Evolutionary conservation across 2,329 filamentous ascomycete genomes (phyloP).

Genomic region (Ophiostoma angusticollis): DNA sequence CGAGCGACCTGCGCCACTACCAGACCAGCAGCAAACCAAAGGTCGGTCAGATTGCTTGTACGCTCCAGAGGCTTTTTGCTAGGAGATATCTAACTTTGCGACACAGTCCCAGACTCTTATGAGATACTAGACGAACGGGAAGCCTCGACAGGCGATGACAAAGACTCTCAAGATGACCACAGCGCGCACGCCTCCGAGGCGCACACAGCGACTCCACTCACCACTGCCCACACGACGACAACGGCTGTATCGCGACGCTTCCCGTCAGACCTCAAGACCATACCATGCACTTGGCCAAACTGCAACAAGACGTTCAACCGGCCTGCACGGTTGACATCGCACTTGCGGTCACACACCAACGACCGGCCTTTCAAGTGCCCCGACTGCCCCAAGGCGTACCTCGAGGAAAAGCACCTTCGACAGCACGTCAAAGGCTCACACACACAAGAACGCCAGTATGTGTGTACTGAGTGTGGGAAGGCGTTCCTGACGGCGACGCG

Average conservation of each 20-base stretch:
- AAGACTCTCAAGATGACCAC: conserved; percentile 2
- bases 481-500: conserved; percentile 70
- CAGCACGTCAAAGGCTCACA: conserved; percentile 79
- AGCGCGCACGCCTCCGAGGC: conserved; percentile 1
- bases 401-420: conserved; percentile 73
- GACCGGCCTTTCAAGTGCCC: conserved; percentile 67
- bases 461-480: conserved; percentile 68
- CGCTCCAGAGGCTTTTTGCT: no score
- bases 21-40: background rate
- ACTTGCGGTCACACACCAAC: conserved; percentile 74
- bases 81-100: no score
- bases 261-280: conserved; percentile 63
- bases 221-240: conserved; percentile 8
- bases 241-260: conserved; percentile 26
- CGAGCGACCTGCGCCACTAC: background rate
- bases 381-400: conserved; percentile 70
- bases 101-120: no score
- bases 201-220: conserved; percentile 9
- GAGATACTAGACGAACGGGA: background rate
- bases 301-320: conserved; percentile 82
- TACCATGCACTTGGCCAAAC: conserved; percentile 58
- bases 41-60: background rate
- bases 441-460: conserved; percentile 53
- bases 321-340: conserved; percentile 64
- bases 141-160: conserved; percentile 1